These are phyloP conservation scores for Rhizophora mangle DNA, from an alignment of 345 rosid species.

Conservation along the genomic window DNA sequence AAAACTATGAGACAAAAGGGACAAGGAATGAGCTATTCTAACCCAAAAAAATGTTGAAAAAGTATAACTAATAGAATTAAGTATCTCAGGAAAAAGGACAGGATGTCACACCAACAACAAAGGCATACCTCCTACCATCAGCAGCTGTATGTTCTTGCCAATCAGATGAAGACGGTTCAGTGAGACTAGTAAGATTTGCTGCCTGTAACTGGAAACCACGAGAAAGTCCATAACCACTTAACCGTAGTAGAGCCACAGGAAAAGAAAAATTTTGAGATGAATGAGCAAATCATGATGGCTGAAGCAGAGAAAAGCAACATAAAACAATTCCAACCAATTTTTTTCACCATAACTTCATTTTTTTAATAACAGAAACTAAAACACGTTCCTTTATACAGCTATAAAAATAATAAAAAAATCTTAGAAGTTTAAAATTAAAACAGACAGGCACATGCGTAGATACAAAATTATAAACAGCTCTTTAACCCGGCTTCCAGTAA, in stretches of 20 bases:
- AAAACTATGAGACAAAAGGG: neutral
- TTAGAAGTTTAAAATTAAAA: no score
- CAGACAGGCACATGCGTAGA: no score
- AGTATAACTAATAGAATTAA: neutral
- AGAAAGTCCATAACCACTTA: neutral
- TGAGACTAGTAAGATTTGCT: slow-evolving; percentile 30
- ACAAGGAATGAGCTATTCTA: neutral
- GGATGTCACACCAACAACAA: slow-evolving; percentile 11
- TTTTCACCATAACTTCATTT: no score
- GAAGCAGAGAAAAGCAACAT: no score
- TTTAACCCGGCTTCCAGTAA: no score
- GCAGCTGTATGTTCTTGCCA: slow-evolving; percentile 94
- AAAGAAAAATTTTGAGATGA: neutral
- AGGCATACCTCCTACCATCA: slow-evolving; percentile 78
- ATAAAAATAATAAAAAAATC: no score
- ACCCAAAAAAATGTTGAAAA: neutral
- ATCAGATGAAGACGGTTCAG: slow-evolving; percentile 64
- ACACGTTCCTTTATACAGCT: no score
- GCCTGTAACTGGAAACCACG: slow-evolving; percentile 32
- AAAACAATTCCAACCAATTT: no score
- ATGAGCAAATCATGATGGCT: neutral
- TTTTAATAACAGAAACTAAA: no score
- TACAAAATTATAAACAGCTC: no score
- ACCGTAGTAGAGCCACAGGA: neutral
- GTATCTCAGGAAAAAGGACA: neutral